A percentile compares a stretch with the other conserved stretches of the same genome.
Conservation (phyloP, 805 yeast species). For the Kurtzmaniella fragi region DNA sequence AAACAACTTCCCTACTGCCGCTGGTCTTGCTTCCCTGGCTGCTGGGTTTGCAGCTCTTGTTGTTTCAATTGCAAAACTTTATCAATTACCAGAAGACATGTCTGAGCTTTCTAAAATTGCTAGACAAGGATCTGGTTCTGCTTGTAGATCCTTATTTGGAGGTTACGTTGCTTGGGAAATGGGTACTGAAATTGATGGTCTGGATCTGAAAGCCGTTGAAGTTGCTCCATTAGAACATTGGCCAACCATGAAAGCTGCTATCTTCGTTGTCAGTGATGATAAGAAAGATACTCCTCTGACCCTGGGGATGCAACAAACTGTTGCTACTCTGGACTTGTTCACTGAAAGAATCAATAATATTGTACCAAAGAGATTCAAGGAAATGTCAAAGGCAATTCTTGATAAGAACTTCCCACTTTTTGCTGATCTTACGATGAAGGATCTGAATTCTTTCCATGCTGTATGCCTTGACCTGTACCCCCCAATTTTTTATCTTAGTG, state of each 20-base stretch:
- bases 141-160: conserved; percentile 94
- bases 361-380: conserved; percentile 80
- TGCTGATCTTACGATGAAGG: conserved; percentile 91
- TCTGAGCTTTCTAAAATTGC: conserved; percentile 91
- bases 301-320: conserved; percentile 95
- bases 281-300: conserved; percentile 95
- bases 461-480: conserved; percentile 95
- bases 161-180: conserved; percentile 99
- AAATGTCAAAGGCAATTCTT: conserved; percentile 74
- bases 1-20: conserved; percentile 98
- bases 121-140: conserved; percentile 97
- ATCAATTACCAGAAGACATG: conserved; percentile 75
- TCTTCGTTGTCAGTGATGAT: conserved; percentile 86
- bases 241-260: conserved; percentile 90
- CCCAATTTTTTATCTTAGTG: conserved; percentile 92
- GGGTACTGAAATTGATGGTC: conserved; percentile 76
- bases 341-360: conserved; percentile 70
- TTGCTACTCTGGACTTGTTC: conserved; percentile 81
- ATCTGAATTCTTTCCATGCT: conserved; percentile 96
- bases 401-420: conserved; percentile 73
- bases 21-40: conserved; percentile 96
- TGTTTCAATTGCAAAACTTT: conserved; percentile 79
- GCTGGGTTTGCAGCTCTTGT: conserved; percentile 98
- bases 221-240: conserved; percentile 81
- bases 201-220: conserved; percentile 91